Evolutionary conservation across 148 eudicot genomes (phyloP).

Genomic region (Nepenthes mirabilis): DNA sequence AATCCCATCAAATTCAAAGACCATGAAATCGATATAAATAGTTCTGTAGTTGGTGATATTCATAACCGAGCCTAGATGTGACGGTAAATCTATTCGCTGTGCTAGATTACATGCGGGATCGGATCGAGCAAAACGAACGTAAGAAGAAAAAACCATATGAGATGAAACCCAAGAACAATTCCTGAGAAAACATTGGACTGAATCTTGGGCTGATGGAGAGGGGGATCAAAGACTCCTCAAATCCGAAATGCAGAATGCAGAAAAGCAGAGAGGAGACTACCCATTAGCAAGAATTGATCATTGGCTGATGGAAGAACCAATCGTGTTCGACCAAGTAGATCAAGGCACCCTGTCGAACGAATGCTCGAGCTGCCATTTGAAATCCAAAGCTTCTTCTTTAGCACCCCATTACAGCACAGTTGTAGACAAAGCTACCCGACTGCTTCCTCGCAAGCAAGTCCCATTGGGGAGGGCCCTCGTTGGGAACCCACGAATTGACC

Average conservation of each 20-base stretch:
- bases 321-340: background rate
- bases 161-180: background rate
- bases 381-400: constrained; percentile 9
- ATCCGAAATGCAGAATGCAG: background rate
- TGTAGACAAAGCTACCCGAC: constrained; percentile 63
- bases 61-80: background rate
- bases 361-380: background rate
- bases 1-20: background rate
- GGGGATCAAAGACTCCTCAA: too few relatives aligned
- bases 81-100: background rate
- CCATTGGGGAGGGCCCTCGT: constrained; percentile 55
- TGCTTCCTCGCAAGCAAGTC: constrained; percentile 46
- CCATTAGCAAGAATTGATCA: background rate
- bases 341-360: too few relatives aligned
- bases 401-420: constrained; percentile 91
- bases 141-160: background rate
- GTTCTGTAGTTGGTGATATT: background rate
- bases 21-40: background rate
- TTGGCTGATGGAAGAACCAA: background rate
- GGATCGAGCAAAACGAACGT: background rate
- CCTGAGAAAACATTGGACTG: background rate
- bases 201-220: background rate
- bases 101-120: background rate
- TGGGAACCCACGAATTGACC: constrained; percentile 59
- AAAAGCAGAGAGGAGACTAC: background rate